phyloP scores from a whole-genome alignment of 805 yeast species.

The Isabelozyma rhagii region DNA sequence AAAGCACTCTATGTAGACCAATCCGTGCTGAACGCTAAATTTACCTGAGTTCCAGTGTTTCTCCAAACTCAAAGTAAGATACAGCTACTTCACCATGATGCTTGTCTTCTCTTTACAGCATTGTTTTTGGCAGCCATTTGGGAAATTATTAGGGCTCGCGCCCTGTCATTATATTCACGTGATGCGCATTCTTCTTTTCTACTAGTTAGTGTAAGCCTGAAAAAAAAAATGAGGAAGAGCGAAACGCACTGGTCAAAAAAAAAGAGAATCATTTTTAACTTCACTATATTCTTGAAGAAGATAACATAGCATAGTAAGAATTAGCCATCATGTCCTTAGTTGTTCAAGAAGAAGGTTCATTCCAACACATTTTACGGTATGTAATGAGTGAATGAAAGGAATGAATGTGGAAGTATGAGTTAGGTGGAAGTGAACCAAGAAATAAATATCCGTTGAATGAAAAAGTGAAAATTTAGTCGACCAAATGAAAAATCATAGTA shows the following conservation, averaged over 20 bases:
- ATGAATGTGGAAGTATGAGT: background rate
- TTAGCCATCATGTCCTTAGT: constrained; percentile 81
- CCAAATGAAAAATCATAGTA: no score
- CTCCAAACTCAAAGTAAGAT: no score
- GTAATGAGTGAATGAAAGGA: constrained; percentile 31
- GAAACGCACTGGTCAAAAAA: background rate
- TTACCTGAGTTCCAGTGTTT: no score
- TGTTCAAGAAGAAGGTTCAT: constrained; percentile 98
- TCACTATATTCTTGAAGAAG: background rate
- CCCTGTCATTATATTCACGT: constrained; percentile 11
- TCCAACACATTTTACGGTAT: constrained; percentile 99
- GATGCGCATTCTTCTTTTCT: background rate
- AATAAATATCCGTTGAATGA: background rate
- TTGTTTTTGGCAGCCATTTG: background rate
- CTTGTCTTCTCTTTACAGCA: background rate
- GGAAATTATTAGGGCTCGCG: constrained; percentile 13
- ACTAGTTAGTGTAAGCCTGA: background rate
- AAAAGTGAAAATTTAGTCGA: background rate
- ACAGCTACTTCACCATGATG: no score
- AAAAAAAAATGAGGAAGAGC: background rate
- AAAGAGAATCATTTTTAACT: background rate
- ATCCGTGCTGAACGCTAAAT: no score
- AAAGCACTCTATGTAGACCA: no score
- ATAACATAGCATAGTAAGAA: constrained; percentile 5
- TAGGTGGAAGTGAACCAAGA: background rate